Base-by-base conservation (phyloP, 2,329 filamentous ascomycete species). In the Arthrocladium fulminans region DNA sequence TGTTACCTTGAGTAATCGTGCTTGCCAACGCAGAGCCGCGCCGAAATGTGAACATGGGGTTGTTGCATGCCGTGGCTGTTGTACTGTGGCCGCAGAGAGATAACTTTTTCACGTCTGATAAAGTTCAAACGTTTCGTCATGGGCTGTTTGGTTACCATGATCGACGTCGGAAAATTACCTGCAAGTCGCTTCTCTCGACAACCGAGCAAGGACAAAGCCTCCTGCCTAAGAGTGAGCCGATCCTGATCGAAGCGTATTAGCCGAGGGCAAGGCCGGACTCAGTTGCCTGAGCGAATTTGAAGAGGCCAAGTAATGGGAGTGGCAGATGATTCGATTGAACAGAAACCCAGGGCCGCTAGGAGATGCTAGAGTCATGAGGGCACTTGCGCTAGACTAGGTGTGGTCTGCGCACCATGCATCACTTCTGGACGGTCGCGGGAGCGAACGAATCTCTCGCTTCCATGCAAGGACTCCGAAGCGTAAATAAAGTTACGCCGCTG, bases 81-180 rank as follows among this genome's bases (percentile, higher is more conserved):
- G 24, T 20, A 41, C 8, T 4, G 25, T 41, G 39, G 19, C n/a
- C n/a, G n/a, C n/a, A n/a, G n/a, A n/a, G n/a, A n/a, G n/a, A n/a
- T n/a, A n/a, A n/a, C n/a, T n/a, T n/a, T n/a, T n/a, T n/a, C n/a
- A n/a, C n/a, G n/a, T n/a, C n/a, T n/a, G n/a, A n/a, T n/a, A n/a
- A n/a, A n/a, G n/a, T n/a, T n/a, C n/a, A n/a, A n/a, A n/a, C n/a
- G n/a, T n/a, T n/a, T 24, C 8, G 29, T 35, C 42, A 25, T 22
- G n/a, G n/a, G 20, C 15, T 29, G 32, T 38, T 47, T 47, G 44
- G 32, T 47, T 25, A n/a, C n/a, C n/a, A n/a, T n/a, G n/a, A 47
- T 38, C 34, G 32, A 47, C 30, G 22, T 29, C 17, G 13, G 32
- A 38, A 35, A 17, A 47, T n/a, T 47, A 23, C 19, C 22, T 39